Conservation (phyloP, 2,329 filamentous ascomycete species). For the Paecilomyces fulvus region DNA sequence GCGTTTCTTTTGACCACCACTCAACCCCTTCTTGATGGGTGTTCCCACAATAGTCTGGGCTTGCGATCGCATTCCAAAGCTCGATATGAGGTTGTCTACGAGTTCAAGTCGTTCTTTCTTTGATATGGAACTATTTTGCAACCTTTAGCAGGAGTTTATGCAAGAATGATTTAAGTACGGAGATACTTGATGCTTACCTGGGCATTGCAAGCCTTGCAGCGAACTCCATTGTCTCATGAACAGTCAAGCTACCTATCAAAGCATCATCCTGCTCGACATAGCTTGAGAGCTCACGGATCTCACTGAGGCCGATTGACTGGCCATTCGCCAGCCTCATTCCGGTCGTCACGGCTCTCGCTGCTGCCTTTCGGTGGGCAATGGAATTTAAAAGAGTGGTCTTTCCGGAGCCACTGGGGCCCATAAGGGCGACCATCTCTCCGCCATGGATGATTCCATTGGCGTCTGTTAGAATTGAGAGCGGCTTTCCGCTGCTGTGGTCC, state of each 20-base stretch:
- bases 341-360: slow-evolving; percentile 45
- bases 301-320: slow-evolving; percentile 33
- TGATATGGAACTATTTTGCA: slow-evolving; percentile 34
- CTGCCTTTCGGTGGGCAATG: slow-evolving; percentile 55
- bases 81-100: slow-evolving; percentile 57
- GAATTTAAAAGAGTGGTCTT: slow-evolving; percentile 81
- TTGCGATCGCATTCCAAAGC: slow-evolving; percentile 66
- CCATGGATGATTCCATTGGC: slow-evolving; percentile 12
- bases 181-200: slow-evolving; percentile 30
- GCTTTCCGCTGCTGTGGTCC: slow-evolving; percentile 55
- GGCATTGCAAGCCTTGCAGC: slow-evolving; percentile 59
- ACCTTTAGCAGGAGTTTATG: slow-evolving; percentile 2
- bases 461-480: neutral
- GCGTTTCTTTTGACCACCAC: slow-evolving; percentile 75
- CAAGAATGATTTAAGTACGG: neutral
- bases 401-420: slow-evolving; percentile 67
- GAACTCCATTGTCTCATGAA: slow-evolving; percentile 70
- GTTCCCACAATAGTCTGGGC: slow-evolving; percentile 69
- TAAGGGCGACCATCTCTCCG: slow-evolving; percentile 67
- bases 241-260: slow-evolving; percentile 70
- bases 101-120: slow-evolving; percentile 53
- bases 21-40: slow-evolving; percentile 72
- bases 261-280: slow-evolving; percentile 89
- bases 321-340: slow-evolving; percentile 59
- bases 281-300: slow-evolving; percentile 47